Conservation (phyloP, 441 rosid genomes). For the Eutrema salsugineum region DNA sequence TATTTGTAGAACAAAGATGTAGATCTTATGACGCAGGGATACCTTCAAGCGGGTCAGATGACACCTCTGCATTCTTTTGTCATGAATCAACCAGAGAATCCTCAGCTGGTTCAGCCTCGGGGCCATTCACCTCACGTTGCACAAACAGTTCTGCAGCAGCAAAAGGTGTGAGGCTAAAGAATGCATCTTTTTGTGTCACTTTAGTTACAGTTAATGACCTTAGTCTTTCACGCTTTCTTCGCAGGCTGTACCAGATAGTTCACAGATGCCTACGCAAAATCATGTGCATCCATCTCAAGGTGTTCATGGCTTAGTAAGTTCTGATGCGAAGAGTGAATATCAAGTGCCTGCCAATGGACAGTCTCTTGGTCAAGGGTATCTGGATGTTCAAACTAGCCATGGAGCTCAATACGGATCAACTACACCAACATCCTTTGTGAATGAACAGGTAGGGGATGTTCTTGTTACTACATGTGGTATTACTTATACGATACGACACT, state of each 20-base stretch:
- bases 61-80: slow-evolving; percentile 70
- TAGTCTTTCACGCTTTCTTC: neutral
- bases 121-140: slow-evolving; percentile 59
- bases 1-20: slow-evolving; percentile 47
- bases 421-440: slow-evolving; percentile 46
- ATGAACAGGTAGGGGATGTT: slow-evolving; percentile 53
- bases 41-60: slow-evolving; percentile 76
- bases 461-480: neutral
- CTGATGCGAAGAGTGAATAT: slow-evolving; percentile 57
- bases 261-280: slow-evolving; percentile 44
- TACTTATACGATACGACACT: neutral
- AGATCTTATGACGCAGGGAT: slow-evolving; percentile 65
- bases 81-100: slow-evolving; percentile 74
- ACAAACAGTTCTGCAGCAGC: slow-evolving; percentile 51
- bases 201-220: neutral
- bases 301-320: slow-evolving; percentile 44
- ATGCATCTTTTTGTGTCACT: neutral
- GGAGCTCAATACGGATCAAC: slow-evolving; percentile 46
- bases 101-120: slow-evolving; percentile 63
- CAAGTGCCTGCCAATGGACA: slow-evolving; percentile 60
- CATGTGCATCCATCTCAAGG: slow-evolving; percentile 48
- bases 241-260: slow-evolving; percentile 58
- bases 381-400: slow-evolving; percentile 47
- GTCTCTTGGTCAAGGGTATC: slow-evolving; percentile 48
- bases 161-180: slow-evolving; percentile 44